phyloP scores from a whole-genome alignment of 1,139 yeast genomes.

The Petasospora rhodanensis region DNA sequence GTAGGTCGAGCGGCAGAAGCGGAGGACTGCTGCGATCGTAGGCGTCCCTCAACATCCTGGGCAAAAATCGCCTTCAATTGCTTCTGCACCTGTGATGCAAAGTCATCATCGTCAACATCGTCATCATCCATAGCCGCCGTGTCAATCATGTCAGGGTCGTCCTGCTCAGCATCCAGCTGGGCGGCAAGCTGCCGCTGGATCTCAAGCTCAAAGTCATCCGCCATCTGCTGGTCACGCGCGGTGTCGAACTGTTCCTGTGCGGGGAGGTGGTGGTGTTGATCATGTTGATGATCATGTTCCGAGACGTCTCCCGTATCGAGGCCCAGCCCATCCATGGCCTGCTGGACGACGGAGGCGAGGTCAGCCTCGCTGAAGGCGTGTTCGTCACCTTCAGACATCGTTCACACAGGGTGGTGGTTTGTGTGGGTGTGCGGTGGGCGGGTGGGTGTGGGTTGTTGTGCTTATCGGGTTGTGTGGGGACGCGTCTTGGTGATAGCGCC shows the following conservation, averaged over 20 bases:
- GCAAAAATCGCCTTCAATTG: too few relatives aligned
- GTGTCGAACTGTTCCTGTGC: not conserved
- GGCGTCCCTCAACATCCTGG: slow-evolving; percentile 19
- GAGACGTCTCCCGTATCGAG: slow-evolving; percentile 2
- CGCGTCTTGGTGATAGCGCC: too few relatives aligned
- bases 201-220: slow-evolving; percentile 12
- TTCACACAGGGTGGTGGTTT: not conserved
- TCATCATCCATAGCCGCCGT: not conserved
- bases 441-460: slow-evolving; percentile 2
- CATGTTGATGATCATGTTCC: slow-evolving; percentile 1
- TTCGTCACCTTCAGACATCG: slow-evolving; percentile 6
- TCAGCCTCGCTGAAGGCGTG: slow-evolving; percentile 17
- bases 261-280: slow-evolving; percentile 1
- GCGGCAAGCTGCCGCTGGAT: slow-evolving; percentile 14
- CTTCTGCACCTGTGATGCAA: too few relatives aligned
- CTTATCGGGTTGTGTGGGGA: too few relatives aligned
- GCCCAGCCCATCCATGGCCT: slow-evolving; percentile 21
- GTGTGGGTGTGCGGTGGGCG: slow-evolving; percentile 1
- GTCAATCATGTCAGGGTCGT: slow-evolving; percentile 1
- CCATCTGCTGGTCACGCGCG: not conserved
- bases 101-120: slow-evolving; percentile 4
- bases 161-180: slow-evolving; percentile 10
- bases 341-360: slow-evolving; percentile 21
- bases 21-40: too few relatives aligned
- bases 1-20: too few relatives aligned